Conservation (phyloP, 768 basidiomycete genomes). For the Termitomyces sp. region DNA sequence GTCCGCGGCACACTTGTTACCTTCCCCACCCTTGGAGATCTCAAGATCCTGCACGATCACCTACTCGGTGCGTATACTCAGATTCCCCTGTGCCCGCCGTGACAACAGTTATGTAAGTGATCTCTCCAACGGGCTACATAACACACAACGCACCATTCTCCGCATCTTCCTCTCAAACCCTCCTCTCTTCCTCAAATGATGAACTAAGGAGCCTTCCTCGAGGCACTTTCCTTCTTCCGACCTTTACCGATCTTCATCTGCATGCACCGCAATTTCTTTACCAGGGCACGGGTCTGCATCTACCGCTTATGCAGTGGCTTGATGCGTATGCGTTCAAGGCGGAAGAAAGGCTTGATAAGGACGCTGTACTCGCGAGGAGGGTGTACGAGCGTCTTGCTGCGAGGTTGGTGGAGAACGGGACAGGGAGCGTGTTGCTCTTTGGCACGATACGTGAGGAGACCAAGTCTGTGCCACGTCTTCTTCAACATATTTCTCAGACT, state of each 20-base stretch:
- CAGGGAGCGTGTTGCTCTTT: slow-evolving; percentile 74
- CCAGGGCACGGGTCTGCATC: slow-evolving; percentile 81
- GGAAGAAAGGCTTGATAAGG: slow-evolving; percentile 68
- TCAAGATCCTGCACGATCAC: slow-evolving; percentile 55
- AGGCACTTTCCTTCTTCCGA: slow-evolving; percentile 71
- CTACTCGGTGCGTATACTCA: slow-evolving; percentile 39
- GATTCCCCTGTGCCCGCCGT: neutral
- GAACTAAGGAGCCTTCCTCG: slow-evolving; percentile 28
- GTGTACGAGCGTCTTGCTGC: slow-evolving; percentile 69
- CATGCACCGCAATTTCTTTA: slow-evolving; percentile 91
- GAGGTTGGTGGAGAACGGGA: slow-evolving; percentile 71
- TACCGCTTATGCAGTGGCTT: slow-evolving; percentile 84
- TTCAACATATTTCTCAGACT: neutral
- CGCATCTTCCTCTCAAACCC: slow-evolving; percentile 29
- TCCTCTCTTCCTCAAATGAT: slow-evolving; percentile 24
- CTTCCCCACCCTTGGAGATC: slow-evolving; percentile 44
- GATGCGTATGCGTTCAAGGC: slow-evolving; percentile 79
- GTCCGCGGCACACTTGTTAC: slow-evolving; percentile 58
- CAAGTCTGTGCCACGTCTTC: slow-evolving; percentile 52
- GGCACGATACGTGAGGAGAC: slow-evolving; percentile 82
- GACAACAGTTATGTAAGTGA: neutral
- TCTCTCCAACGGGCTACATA: slow-evolving; percentile 43
- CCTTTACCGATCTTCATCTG: slow-evolving; percentile 80
- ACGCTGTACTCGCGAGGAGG: slow-evolving; percentile 52
- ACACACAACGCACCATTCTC: slow-evolving; percentile 39